Base-by-base conservation (phyloP, 1,284 basidiomycete genomes). In the Mixia osmundae region DNA sequence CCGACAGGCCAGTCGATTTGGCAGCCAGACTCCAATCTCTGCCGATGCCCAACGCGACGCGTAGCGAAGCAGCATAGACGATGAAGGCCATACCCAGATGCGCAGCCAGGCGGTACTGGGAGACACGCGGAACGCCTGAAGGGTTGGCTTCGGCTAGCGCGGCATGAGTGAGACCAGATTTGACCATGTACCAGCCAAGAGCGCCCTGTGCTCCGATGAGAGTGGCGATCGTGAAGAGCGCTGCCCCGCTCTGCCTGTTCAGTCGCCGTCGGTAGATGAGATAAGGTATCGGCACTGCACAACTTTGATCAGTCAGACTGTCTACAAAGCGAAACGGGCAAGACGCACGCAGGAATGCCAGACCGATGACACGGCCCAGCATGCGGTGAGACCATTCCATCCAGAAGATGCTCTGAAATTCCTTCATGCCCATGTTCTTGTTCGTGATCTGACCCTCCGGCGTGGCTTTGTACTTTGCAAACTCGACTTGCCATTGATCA, bases 111-210 rank as follows among this genome's bases (percentile, higher is more conserved):
- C 91, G 68, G 58, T 97, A 97, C 55, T 97, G 91, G 24, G 79
- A 87, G 11, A 99, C 91, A 2, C 91, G 73, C 1, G 91, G 82
- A 7, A 85, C 73, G n/a, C 71, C 72, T 11, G 78, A 77, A 14
- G 37, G 42, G 66, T 74, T 9, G 71, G 43, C 38, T 36, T 43
- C 40, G n/a, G 45, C 67, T 59, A 91, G 64, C 39, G 83, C 63
- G 14, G 76, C 67, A 40, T 80, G 70, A 48, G 83, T 76, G 9
- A 99, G 63, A 1, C 91, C 91, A 8, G 82, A 89, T 54, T 91
- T 79, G 43, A 99, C 91, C 91, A 99, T 99, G 64, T 91, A 91
- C 91, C 91, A 99, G 20, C 91, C 91, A 15, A 99, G 65, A 12
- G 70, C 68, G 26, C 91, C 91, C 56, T 97, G 58, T 8, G 42